Evolutionary conservation across 1,284 basidiomycete species (phyloP).

Genomic region (Neolentinus lepideus): DNA sequence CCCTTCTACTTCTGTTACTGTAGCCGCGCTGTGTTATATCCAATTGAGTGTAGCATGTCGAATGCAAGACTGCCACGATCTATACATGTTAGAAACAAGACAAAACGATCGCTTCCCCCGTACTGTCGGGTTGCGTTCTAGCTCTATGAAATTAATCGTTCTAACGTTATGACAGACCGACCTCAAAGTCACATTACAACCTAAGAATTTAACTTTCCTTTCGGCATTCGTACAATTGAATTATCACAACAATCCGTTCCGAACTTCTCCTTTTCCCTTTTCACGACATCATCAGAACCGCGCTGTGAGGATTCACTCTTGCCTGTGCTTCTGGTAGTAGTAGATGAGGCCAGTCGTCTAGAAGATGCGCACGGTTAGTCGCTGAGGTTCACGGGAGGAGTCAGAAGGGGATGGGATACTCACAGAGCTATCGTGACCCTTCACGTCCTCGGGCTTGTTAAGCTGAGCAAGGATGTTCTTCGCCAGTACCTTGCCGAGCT

Average conservation of each 20-base stretch:
- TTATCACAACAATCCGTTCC: neutral
- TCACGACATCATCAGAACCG: neutral
- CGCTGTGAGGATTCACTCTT: constrained; percentile 41
- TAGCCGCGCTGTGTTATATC: too few species aligned
- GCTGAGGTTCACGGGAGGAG: neutral
- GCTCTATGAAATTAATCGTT: too few species aligned
- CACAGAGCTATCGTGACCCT: constrained; percentile 89
- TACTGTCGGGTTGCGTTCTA: too few species aligned
- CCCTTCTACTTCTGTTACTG: too few species aligned
- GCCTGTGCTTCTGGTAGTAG: constrained; percentile 85
- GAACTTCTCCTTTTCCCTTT: neutral
- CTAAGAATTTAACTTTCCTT: too few species aligned
- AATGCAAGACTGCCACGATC: too few species aligned
- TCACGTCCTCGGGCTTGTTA: constrained; percentile 74
- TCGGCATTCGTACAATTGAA: neutral
- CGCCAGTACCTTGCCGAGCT: constrained; percentile 94
- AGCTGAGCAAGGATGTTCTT: constrained; percentile 93
- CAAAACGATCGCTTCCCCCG: too few species aligned
- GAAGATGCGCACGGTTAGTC: neutral
- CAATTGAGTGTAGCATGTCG: neutral
- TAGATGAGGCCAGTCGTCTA: constrained; percentile 92
- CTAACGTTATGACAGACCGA: too few species aligned
- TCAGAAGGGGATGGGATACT: constrained; percentile 31
- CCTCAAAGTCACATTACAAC: too few species aligned
- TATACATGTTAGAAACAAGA: too few species aligned